Base-by-base conservation (phyloP, 2,329 filamentous ascomycete genomes). In the Diaporthe aspalathi region DNA sequence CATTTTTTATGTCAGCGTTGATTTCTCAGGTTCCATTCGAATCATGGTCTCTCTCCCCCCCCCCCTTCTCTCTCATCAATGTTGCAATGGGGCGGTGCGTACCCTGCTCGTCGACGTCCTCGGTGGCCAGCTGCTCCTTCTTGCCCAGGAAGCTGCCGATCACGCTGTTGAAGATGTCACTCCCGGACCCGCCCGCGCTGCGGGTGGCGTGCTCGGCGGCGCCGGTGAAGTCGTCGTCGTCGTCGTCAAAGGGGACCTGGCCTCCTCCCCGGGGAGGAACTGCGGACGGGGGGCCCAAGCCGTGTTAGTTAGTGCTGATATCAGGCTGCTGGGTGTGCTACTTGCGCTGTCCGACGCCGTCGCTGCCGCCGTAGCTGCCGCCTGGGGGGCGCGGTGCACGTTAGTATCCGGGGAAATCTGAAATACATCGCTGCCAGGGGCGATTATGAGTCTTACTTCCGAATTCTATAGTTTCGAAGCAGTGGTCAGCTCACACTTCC, bases 71-170 rank as follows among this genome's bases (percentile, higher is more conserved):
- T 38, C n/a, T 6, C 9, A 0, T 62, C 22, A 35, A 12, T n/a
- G n/a, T n/a, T n/a, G 27, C 75, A 11, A 12, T 22, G 20, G 49
- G 12, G 40, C 12, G 5, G 5, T 45, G 50, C 82, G 49, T 71
- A 86, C 87, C 84, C 24, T 87, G 81, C 76, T 90, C 87, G 67
- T 89, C 85, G 14, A 84, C 68, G 35, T 83, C 80, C 70, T 87
- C 83, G 45, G 83, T 76, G n/a, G 81, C 81, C 29, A 89, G 77
- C 70, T 82, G 79, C 70, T 79, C 76, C 82, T 88, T 87, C 78
- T 86, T 87, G 80, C 87, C 81, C 22, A 81, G 80, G 57, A 90
- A 80, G 52, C 82, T 77, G 67, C 83, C 81, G 40, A 89, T 79
- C 70, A 89, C 80, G 75, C 73, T 80, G 70, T 83, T 83, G 77